Evolutionary conservation across 345 rosid species (phyloP), one percentile per base, ranked within the genome.

Genomic region (Sisymbrium irio): DNA sequence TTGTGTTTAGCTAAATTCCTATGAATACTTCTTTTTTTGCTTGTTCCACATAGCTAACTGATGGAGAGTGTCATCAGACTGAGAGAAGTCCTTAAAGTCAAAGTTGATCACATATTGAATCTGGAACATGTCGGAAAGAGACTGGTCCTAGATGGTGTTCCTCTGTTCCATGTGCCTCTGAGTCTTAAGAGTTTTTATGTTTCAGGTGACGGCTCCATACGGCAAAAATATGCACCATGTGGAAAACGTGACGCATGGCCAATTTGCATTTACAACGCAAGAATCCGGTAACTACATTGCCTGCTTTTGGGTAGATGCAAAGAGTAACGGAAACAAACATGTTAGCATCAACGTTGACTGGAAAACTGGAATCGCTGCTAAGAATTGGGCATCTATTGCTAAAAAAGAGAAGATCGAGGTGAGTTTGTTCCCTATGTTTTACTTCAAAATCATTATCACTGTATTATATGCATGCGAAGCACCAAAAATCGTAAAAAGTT

Each of bases 341-440:
- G 73, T 77, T 49, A 73, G 58, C 82, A 75, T 49, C 83, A 77
- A 72, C 80, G 71, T 95, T 42, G 97, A 95, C 44, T 95, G 97
- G 99, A 92, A 78, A 82, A 86, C 76, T 36, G 99, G 99, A 46
- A 83, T 95, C 32, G 88, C 93, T n/a, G 92, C 99, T 6, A 92
- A 90, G 81, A 97, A 95, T 80, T 95, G 99, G 99, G 96, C 80
- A 3, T 85, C 99, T 28, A 87, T 95, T 59, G 99, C 96, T 3
- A 92, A 72, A 78, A 95, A 86, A 73, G 97, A 95, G 75, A 90
- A 92, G 83, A 87, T 95, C 40, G 88, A 92, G 89, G 97, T 80
- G 41, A 80, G 85, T 51, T 61, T 3, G 46, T 57, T 57, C 37
- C 27, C 17, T n/a, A 22, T 51, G 15, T 37, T 67, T 14, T 33